Evolutionary conservation across 495 filamentous ascomycete species (phyloP).

Genomic region (Aspergillus ellipticus): DNA sequence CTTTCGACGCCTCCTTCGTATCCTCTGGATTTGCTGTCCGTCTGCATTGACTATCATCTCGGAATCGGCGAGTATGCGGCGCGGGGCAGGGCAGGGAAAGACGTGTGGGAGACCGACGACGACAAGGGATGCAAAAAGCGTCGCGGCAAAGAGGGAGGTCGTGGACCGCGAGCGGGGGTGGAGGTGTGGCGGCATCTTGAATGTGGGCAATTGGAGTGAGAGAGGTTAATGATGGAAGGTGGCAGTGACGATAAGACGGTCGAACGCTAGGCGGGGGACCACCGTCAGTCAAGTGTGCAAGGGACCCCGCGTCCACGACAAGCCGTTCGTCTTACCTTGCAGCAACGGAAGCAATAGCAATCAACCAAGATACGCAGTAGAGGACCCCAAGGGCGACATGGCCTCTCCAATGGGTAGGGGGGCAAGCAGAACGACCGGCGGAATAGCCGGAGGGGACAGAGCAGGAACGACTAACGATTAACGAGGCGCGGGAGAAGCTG

Average conservation of each 20-base stretch:
- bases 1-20: constrained; percentile 32
- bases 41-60: constrained; percentile 52
- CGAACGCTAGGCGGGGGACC: not conserved
- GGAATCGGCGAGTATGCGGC: constrained; percentile 67
- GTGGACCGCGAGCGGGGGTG: constrained; percentile 91
- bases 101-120: constrained; percentile 88
- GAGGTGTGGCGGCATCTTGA: constrained; percentile 79
- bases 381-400: constrained; percentile 5
- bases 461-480: too few species aligned
- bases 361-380: not conserved
- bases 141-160: constrained; percentile 89
- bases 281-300: not conserved
- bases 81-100: constrained; percentile 88
- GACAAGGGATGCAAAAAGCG: constrained; percentile 83
- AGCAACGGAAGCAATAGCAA: not conserved
- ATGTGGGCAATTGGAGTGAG: constrained; percentile 4
- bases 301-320: not conserved
- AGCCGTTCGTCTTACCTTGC: constrained; percentile 1
- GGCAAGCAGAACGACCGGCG: not conserved
- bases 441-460: not conserved
- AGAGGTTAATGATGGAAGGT: not conserved
- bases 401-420: constrained; percentile 11
- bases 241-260: not conserved
- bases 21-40: constrained; percentile 38
- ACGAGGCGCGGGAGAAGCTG: not conserved